Conservation (phyloP, 768 basidiomycete species). For the Clavaria fumosa region DNA sequence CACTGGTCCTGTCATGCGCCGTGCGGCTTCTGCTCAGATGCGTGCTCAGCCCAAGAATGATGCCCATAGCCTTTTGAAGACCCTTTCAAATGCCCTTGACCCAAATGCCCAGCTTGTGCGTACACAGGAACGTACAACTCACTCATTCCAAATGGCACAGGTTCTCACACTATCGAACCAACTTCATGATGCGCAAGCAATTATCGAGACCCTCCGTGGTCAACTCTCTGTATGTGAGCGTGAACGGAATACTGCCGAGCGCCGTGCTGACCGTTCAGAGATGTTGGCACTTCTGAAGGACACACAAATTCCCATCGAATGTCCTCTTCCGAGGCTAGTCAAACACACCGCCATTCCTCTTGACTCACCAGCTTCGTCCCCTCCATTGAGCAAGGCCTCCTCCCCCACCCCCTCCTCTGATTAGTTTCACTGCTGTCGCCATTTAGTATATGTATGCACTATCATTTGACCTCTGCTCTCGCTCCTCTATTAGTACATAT, state of each 20-base stretch:
- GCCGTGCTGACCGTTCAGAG: slow-evolving; percentile 1
- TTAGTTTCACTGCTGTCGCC: neutral
- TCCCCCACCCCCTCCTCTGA: neutral
- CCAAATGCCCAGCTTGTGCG: neutral
- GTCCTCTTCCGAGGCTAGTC: neutral
- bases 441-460: neutral
- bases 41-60: slow-evolving; percentile 3
- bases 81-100: slow-evolving; percentile 3
- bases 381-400: neutral
- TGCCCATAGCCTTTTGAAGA: neutral
- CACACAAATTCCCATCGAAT: neutral
- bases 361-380: neutral
- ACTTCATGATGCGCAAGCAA: slow-evolving; percentile 1
- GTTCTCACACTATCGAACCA: slow-evolving; percentile 1
- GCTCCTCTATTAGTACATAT: slow-evolving; percentile 2
- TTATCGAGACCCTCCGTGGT: slow-evolving; percentile 1
- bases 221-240: neutral
- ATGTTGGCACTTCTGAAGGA: neutral
- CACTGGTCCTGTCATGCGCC: neutral
- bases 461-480: neutral
- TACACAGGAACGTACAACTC: slow-evolving; percentile 1
- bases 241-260: slow-evolving; percentile 1
- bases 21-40: too few relatives aligned
- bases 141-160: slow-evolving; percentile 1
- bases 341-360: neutral